A percentile compares a stretch with the other conserved stretches of the same genome.
Conservation (phyloP, 306 rosid genomes). For the Heteromeles arbutifolia region DNA sequence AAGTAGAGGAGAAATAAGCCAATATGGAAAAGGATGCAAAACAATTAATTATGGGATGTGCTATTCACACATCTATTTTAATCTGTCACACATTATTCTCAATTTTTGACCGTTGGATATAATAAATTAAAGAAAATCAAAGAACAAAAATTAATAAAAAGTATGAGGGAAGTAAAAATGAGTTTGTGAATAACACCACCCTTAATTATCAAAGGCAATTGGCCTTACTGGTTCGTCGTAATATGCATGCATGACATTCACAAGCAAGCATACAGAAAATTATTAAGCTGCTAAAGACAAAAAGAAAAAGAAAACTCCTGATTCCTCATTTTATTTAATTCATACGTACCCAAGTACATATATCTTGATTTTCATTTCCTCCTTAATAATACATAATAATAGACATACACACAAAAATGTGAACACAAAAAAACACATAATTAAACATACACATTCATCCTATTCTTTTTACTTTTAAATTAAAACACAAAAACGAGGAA, state of each 20-base stretch:
- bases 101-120: no score
- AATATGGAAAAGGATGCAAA: neutral
- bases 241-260: neutral
- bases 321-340: neutral
- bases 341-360: constrained; percentile 3
- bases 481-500: neutral
- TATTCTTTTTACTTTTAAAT: neutral
- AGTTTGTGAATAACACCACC: no score
- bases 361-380: neutral
- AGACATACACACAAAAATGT: neutral
- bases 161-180: no score
- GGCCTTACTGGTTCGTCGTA: neutral
- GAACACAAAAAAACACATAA: neutral
- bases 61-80: no score
- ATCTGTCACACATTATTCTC: no score
- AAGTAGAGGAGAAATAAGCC: neutral
- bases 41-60: no score
- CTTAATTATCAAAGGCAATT: neutral
- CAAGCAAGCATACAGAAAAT: neutral
- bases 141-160: no score
- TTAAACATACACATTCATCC: neutral
- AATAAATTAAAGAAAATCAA: no score
- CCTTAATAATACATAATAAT: neutral
- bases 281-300: neutral
- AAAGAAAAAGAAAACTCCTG: neutral